Base-by-base conservation (phyloP, 805 yeast species). In the Kluyveromyces starmeri region DNA sequence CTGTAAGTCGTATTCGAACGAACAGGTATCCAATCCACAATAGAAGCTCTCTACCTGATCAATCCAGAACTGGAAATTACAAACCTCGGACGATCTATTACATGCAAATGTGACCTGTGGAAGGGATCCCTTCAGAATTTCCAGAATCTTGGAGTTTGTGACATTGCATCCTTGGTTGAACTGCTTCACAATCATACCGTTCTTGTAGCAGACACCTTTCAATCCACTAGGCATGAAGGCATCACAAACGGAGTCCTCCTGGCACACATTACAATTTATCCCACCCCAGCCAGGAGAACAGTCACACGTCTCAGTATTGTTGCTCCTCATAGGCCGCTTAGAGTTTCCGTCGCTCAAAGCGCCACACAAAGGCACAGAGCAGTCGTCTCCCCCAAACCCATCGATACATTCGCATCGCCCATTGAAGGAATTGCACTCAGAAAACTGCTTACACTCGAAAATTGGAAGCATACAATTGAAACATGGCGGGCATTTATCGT, bases 31-130 rank as follows among this genome's bases (percentile, higher is more conserved):
- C 45, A 92, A 69, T 30, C 80, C 92, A 64, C 98, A 92, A 56
- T 74, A 92, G 57, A 92, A 92, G 40, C 94, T 79, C 56, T 92
- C 98, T 28, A 69, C 64, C 55, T 85, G 75, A 46, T 79, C 96
- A 43, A 92, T 84, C 98, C 98, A 92, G 53, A 92, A 85, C 58
- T 92, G 97, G 61, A 92, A 85, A 54, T 85, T 77, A 61, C 98
- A 92, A 8, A 58, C 58, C 12, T 61, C 70, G 0, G 73, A 62
- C 1, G 80, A 70, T 47, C 67, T 73, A 51, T 83, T 77, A 64
- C 98, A 92, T 25, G 85, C 73, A 59, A 92, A 89, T 0, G 96
- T 86, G 3, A 84, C 96, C 52, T 89, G 94, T 2, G 98, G 97
- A 34, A 68, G 70, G 56, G 75, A 72, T 0, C 95, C 96, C 12